Conservation (phyloP, 1,284 basidiomycete species). For the Fomes fomentarius region DNA sequence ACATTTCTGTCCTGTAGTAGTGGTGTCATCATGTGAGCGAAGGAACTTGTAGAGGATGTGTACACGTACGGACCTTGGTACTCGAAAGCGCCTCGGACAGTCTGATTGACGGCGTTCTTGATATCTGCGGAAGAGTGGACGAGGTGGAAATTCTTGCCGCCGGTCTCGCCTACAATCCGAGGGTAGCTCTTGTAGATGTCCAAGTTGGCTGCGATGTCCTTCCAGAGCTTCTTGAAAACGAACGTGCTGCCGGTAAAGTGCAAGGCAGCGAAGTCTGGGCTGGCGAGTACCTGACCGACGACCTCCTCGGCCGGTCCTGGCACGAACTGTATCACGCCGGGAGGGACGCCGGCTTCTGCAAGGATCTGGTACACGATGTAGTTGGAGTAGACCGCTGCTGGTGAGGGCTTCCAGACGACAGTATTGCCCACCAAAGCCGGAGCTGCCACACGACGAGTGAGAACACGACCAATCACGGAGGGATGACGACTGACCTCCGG, state of each 20-base stretch:
- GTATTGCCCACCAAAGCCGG: constrained; percentile 97
- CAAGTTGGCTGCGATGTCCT: constrained; percentile 89
- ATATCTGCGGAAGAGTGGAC: constrained; percentile 89
- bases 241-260: constrained; percentile 98
- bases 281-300: constrained; percentile 80
- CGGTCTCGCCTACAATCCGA: constrained; percentile 93
- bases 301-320: constrained; percentile 86
- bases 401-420: constrained; percentile 97
- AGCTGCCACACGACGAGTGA: constrained; percentile 43
- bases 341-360: constrained; percentile 91
- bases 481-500: constrained; percentile 53
- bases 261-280: constrained; percentile 85
- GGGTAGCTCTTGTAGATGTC: constrained; percentile 90
- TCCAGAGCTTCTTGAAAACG: constrained; percentile 96
- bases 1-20: constrained; percentile 92
- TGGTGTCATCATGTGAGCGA: too few relatives aligned
- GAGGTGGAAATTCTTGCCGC: constrained; percentile 98
- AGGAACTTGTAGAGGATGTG: too few relatives aligned
- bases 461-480: neutral
- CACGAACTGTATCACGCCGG: constrained; percentile 96
- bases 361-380: constrained; percentile 94
- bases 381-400: constrained; percentile 93
- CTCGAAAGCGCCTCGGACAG: constrained; percentile 91
- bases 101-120: constrained; percentile 87
- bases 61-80: constrained; percentile 92